Evolutionary conservation across 2,329 filamentous ascomycete genomes (phyloP), one percentile per base, ranked within the genome.

Genomic region (Fusarium sp.): DNA sequence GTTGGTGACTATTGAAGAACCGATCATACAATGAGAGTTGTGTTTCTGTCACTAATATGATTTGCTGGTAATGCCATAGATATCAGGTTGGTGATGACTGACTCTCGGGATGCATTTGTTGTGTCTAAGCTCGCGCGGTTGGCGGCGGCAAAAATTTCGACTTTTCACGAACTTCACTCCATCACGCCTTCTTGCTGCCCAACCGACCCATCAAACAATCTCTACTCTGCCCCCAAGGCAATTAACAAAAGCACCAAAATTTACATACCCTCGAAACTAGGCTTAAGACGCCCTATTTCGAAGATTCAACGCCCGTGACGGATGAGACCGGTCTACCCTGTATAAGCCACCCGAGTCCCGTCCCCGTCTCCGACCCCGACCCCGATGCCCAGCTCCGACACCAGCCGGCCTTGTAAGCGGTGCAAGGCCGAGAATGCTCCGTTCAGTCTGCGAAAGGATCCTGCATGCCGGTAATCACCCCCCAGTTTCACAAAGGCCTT

Each of bases 381-480:
- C 25, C 56, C 66, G 58, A 79, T 79, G 77, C 67, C 73, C 66
- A 60, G 67, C 16, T 64, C 73, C 43, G 76, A 76, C 30, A 65
- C 66, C 37, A 74, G 56, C 32, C 77, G 71, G 59, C 78, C 79
- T 64, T 83, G 82, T 74, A 79, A 77, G 66, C 77, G 81, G 41
- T 84, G 82, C 73, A 82, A 82, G 65, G 73, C 64, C 5, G 70
- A 78, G 32, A 69, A 79, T 37, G 81, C 81, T n/a, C 72, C 77
- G 14, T 80, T 77, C 48, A 68, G 69, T 6, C 76, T 84, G 27
- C 77, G 82, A 52, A 77, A 80, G 52, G 78, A 79, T 25, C 77
- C 81, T 39, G 80, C 81, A 39, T 84, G 82, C 66, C 67, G 76
- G 82, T 83, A 75, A 64, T 75, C 74, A 41, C 60, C 5, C 50